Evolutionary conservation across 805 yeast genomes (phyloP).

Genomic region (Ogataea methanolica): DNA sequence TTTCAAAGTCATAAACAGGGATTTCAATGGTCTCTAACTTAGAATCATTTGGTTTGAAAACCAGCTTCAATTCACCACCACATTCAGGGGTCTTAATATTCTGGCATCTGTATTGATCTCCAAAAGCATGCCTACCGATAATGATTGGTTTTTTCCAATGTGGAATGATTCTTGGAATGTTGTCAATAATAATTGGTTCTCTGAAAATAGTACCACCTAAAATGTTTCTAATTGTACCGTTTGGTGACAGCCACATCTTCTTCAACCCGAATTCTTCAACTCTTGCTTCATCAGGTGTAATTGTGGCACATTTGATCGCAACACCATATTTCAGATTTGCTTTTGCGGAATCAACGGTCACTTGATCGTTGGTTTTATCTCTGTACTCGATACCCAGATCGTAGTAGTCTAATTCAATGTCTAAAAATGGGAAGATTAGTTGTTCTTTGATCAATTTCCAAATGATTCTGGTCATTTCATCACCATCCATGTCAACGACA

Average conservation of each 20-base stretch:
- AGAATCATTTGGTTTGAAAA: conserved; percentile 59
- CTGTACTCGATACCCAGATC: conserved; percentile 85
- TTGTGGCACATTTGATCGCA: conserved; percentile 96
- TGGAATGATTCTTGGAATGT: conserved; percentile 80
- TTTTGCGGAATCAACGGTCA: conserved; percentile 83
- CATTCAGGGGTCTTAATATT: conserved; percentile 64
- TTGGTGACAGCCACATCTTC: conserved; percentile 97
- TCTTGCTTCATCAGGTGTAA: conserved; percentile 96
- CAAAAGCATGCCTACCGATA: conserved; percentile 96
- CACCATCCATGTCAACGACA: conserved; percentile 96
- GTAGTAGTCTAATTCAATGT: conserved; percentile 85
- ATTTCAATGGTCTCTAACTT: conserved; percentile 52
- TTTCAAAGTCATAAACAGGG: conserved; percentile 64
- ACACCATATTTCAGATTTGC: conserved; percentile 88
- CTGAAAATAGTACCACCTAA: conserved; percentile 96
- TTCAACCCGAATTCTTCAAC: conserved; percentile 86
- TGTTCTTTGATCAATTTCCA: conserved; percentile 88
- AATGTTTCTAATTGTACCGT: conserved; percentile 94
- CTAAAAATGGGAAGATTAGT: conserved; percentile 78
- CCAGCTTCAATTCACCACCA: conserved; percentile 78
- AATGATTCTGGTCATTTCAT: conserved; percentile 95
- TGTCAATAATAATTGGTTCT: conserved; percentile 83
- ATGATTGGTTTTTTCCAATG: conserved; percentile 95
- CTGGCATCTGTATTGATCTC: conserved; percentile 95
- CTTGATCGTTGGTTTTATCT: conserved; percentile 83